Base-by-base conservation (phyloP, 2,329 filamentous ascomycete species). In the Akanthomyces uredinophilus region DNA sequence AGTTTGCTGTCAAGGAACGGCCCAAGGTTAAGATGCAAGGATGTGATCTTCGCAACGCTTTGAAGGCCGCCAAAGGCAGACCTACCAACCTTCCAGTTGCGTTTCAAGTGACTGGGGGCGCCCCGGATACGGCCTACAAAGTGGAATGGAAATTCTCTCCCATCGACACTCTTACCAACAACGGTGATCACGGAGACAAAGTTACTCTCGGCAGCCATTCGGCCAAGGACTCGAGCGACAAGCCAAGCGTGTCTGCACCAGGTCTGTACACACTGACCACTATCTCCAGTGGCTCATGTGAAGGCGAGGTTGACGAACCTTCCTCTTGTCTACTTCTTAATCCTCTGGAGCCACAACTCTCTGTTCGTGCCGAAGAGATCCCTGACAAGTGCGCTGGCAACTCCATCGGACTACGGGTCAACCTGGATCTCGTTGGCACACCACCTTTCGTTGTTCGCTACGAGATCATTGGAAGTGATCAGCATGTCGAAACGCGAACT, bases 361-460 rank as follows among this genome's bases (percentile, higher is more conserved):
- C 85, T 5, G 79, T 99, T 55, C 83, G 83, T 37, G 82, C 87
- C 7, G 90, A 96, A 68, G 88, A 92, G 65, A 92, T 99, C 49
- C 90, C 91, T 58, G 95, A 99, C 74, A 96, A 96, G 72, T 99
- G 95, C 73, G 94, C 93, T 41, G 92, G 93, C 53, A 96, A 92
- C 70, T 92, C 95, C 0, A 91, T 99, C 65, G 95, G 95, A 46
- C 83, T 99, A 60, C 85, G 89, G 13, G 91, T 99, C 47, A 90
- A 95, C 70, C 78, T 99, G 55, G 92, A 98, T 71, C 81, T 99
- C 44, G 89, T 94, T 32, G 95, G 95, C 64, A 96, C 92, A 0
- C 94, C 96, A 51, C 94, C 94, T 1, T 99, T 99, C 76, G 80
- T 81, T n/a, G 81, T 99, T 51, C 80, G 81, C 24, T 99, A 97